These are phyloP conservation scores for Penicillium paxilli DNA, from an alignment of 495 filamentous ascomycete species.

Conservation along the genomic window DNA sequence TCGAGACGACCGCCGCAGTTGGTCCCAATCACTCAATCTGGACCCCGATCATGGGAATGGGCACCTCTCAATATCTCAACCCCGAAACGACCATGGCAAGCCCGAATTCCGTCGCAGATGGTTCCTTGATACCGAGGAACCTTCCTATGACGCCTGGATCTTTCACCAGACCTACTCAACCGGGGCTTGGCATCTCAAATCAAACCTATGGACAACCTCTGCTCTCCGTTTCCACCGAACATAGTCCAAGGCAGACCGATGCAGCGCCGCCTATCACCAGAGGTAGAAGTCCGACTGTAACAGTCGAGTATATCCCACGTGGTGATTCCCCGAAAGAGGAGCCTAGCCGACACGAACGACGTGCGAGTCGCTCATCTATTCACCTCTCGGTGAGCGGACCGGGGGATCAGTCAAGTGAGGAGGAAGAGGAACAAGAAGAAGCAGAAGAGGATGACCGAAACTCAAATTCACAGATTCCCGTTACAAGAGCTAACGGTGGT, in stretches of 20 bases:
- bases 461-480: conserved; percentile 15
- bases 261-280: conserved; percentile 21
- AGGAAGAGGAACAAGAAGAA: too few relatives aligned
- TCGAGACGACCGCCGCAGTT: not conserved
- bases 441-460: conserved; percentile 21
- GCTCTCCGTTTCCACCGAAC: conserved; percentile 22
- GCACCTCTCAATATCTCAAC: conserved; percentile 12
- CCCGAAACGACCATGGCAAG: conserved; percentile 14
- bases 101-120: conserved; percentile 2
- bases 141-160: not conserved
- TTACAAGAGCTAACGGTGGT: conserved; percentile 30
- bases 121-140: not conserved
- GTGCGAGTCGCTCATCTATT: conserved; percentile 35
- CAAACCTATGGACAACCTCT: conserved; percentile 9
- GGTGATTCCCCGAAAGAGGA: conserved; percentile 50
- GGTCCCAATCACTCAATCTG: conserved; percentile 1
- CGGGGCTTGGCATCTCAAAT: conserved; percentile 10
- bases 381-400: conserved; percentile 39
- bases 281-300: conserved; percentile 47
- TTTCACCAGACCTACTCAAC: not conserved
- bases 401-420: conserved; percentile 25
- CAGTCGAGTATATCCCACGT: conserved; percentile 43
- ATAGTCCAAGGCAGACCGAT: conserved; percentile 15
- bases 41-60: conserved; percentile 5
- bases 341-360: conserved; percentile 18